Conservation (phyloP, 1,284 basidiomycete genomes). For the Ceratobasidium papillatum region DNA sequence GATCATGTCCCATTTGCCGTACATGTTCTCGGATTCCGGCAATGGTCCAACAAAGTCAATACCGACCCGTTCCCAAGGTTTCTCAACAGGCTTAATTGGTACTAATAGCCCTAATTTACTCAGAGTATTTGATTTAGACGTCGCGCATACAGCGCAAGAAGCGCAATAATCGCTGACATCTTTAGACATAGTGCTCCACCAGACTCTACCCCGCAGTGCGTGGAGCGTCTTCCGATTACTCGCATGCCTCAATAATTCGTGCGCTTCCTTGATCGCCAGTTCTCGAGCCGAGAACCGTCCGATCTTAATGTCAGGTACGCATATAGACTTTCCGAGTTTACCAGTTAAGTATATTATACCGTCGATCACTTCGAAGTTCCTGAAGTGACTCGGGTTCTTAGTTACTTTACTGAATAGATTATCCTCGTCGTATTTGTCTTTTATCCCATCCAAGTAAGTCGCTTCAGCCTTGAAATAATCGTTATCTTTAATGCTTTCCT, state of each 20-base stretch:
- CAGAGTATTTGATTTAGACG: slow-evolving; percentile 48
- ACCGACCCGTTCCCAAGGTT: slow-evolving; percentile 53
- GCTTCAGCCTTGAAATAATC: background rate
- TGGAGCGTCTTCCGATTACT: slow-evolving; percentile 43
- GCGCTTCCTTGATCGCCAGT: slow-evolving; percentile 22
- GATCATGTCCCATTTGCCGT: slow-evolving; percentile 54
- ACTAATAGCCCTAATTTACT: slow-evolving; percentile 49
- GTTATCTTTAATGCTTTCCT: background rate
- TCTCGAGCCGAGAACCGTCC: slow-evolving; percentile 1
- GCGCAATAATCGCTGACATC: slow-evolving; percentile 49
- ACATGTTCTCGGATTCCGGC: slow-evolving; percentile 50
- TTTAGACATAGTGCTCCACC: slow-evolving; percentile 44
- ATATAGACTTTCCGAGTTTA: slow-evolving; percentile 47
- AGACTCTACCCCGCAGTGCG: slow-evolving; percentile 41
- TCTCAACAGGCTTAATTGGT: slow-evolving; percentile 45
- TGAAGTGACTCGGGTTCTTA: slow-evolving; percentile 44
- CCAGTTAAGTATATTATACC: slow-evolving; percentile 48
- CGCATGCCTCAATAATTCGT: slow-evolving; percentile 41
- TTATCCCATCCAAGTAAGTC: background rate
- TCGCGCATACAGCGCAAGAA: slow-evolving; percentile 48
- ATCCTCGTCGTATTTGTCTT: slow-evolving; percentile 46
- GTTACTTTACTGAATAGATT: slow-evolving; percentile 48
- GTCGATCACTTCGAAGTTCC: slow-evolving; percentile 48
- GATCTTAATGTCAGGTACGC: slow-evolving; percentile 51
- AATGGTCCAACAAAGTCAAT: slow-evolving; percentile 60